Evolutionary conservation across 352 stramenopile genomes (phyloP).

Genomic region (Globisporangium apiculatum): DNA sequence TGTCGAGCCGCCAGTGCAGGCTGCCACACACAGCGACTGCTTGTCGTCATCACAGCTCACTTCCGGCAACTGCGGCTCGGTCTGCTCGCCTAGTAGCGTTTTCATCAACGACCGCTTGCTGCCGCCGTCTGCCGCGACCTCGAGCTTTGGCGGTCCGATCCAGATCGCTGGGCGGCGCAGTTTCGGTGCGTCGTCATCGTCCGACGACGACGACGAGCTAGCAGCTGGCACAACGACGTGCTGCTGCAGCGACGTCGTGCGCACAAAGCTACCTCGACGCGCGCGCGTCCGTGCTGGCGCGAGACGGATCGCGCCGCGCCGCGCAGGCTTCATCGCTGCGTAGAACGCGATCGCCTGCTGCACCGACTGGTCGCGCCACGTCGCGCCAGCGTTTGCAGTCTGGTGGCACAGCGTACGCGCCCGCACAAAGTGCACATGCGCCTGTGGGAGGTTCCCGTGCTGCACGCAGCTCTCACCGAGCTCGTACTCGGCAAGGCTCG

Average conservation of each 20-base stretch:
- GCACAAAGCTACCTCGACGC: slow-evolving; percentile 2
- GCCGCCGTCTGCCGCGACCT: neutral
- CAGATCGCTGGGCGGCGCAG: slow-evolving; percentile 12
- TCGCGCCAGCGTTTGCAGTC: slow-evolving; percentile 25
- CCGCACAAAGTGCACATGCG: slow-evolving; percentile 28
- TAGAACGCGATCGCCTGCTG: slow-evolving; percentile 55
- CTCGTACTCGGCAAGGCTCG: slow-evolving; percentile 41
- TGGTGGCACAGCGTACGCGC: slow-evolving; percentile 40
- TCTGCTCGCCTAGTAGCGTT: slow-evolving; percentile 5
- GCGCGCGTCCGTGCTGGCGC: neutral
- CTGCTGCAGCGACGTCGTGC: neutral
- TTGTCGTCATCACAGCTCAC: neutral
- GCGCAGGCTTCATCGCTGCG: slow-evolving; percentile 19
- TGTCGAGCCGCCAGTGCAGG: neutral
- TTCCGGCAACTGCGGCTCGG: neutral
- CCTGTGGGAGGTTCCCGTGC: slow-evolving; percentile 27
- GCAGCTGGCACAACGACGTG: neutral
- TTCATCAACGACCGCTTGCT: slow-evolving; percentile 6
- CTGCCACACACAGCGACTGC: neutral
- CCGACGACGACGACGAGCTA: neutral
- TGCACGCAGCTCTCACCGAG: slow-evolving; percentile 37
- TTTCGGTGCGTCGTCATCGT: slow-evolving; percentile 2
- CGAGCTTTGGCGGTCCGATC: slow-evolving; percentile 8
- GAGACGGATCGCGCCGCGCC: slow-evolving; percentile 24
- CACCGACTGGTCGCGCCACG: slow-evolving; percentile 34